Conservation (phyloP, 139 green algal genomes). For the Chlamydomonas sphaeroides region DNA sequence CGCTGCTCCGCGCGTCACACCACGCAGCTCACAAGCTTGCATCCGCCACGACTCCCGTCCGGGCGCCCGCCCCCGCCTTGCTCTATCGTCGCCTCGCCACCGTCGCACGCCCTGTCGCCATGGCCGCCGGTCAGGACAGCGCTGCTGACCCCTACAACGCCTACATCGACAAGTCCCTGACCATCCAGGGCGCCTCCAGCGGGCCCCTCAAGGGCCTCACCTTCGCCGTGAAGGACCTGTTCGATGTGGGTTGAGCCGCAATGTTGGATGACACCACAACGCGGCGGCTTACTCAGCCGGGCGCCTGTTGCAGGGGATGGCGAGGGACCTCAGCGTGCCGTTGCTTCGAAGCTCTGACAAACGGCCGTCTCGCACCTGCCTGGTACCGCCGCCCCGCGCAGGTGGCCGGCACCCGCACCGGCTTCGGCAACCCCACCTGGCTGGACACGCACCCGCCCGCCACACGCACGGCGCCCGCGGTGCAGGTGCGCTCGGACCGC, state of each 20-base stretch:
- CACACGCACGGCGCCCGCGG: slow-evolving; percentile 61
- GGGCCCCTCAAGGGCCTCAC: slow-evolving; percentile 57
- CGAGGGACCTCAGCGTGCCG: too few relatives aligned
- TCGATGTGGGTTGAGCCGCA: slow-evolving; percentile 50
- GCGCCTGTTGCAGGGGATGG: too few relatives aligned
- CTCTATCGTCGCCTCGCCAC: too few relatives aligned
- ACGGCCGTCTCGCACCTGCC: too few relatives aligned
- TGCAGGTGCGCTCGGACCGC: slow-evolving; percentile 71
- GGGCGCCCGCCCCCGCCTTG: too few relatives aligned
- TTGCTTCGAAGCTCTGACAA: too few relatives aligned
- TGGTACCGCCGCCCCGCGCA: slow-evolving; percentile 37
- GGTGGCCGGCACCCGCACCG: slow-evolving; percentile 72
- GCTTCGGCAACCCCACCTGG: slow-evolving; percentile 87
- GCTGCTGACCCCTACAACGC: slow-evolving; percentile 29
- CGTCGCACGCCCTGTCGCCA: too few relatives aligned
- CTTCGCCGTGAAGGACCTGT: slow-evolving; percentile 75
- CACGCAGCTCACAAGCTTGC: too few relatives aligned
- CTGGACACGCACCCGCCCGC: slow-evolving; percentile 70
- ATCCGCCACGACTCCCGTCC: too few relatives aligned
- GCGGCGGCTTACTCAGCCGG: too few relatives aligned
- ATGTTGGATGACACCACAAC: background rate
- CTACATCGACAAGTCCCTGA: slow-evolving; percentile 43
- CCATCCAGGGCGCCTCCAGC: background rate
- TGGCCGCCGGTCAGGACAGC: too few relatives aligned
- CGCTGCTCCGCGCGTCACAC: too few relatives aligned